Conservation (phyloP, 805 yeast genomes). For the Starmerella powellii region DNA sequence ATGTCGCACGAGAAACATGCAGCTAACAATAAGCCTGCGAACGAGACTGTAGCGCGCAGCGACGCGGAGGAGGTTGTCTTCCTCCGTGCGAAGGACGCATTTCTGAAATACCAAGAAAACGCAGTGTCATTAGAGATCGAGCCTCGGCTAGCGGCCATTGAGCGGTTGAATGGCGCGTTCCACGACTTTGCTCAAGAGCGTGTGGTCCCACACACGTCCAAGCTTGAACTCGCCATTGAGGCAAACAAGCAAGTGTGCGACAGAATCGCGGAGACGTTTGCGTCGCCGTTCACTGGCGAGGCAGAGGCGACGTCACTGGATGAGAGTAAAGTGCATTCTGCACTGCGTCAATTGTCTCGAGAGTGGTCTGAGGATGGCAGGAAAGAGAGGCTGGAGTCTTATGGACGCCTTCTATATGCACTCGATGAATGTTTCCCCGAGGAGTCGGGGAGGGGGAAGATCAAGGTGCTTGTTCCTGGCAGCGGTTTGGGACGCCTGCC, state of each 20-base stretch:
- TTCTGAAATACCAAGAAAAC: neutral
- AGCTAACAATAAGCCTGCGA: no score
- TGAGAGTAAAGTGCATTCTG: slow-evolving; percentile 45
- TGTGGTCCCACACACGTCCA: no score
- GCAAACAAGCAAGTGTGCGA: no score
- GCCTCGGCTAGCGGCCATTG: no score
- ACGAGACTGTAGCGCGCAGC: no score
- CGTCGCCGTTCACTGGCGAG: no score
- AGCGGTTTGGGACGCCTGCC: slow-evolving; percentile 80
- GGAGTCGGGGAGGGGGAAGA: slow-evolving; percentile 19
- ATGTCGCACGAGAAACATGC: no score
- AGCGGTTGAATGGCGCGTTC: no score
- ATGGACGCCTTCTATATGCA: slow-evolving; percentile 39
- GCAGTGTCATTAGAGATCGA: neutral
- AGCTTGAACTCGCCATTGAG: no score
- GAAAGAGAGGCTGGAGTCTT: slow-evolving; percentile 44
- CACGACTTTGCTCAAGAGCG: no score
- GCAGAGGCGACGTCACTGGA: slow-evolving; percentile 27
- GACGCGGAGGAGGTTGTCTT: slow-evolving; percentile 3
- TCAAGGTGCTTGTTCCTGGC: slow-evolving; percentile 63
- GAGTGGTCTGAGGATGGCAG: slow-evolving; percentile 60
- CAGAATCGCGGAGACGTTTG: no score
- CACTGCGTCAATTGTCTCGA: slow-evolving; percentile 55
- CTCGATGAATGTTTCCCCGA: slow-evolving; percentile 30
- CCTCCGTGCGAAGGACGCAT: slow-evolving; percentile 3